phyloP scores from a whole-genome alignment of 1,139 yeast genomes.

The Scheffersomyces illinoinensis region DNA sequence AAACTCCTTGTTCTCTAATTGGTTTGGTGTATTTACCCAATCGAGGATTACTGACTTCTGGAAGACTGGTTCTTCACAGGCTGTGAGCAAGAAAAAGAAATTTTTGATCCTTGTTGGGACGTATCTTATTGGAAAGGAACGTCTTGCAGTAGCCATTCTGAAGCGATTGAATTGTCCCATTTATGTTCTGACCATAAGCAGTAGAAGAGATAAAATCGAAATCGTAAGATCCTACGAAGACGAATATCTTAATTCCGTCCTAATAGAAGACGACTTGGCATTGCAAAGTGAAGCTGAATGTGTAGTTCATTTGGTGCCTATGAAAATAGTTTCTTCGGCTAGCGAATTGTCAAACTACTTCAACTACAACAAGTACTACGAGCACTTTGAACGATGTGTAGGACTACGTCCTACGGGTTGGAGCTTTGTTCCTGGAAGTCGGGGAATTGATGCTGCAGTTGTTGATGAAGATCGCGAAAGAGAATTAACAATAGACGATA shows the following conservation, averaged over 20 bases:
- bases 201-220: slow-evolving; percentile 49
- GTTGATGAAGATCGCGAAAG: slow-evolving; percentile 7
- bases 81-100: slow-evolving; percentile 27
- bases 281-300: slow-evolving; percentile 41
- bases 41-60: slow-evolving; percentile 47
- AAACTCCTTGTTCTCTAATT: slow-evolving; percentile 27
- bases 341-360: slow-evolving; percentile 50
- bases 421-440: slow-evolving; percentile 46
- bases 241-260: slow-evolving; percentile 29
- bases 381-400: slow-evolving; percentile 54
- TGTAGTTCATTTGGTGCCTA: slow-evolving; percentile 70
- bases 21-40: slow-evolving; percentile 42
- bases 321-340: slow-evolving; percentile 45
- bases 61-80: neutral
- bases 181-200: slow-evolving; percentile 48
- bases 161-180: slow-evolving; percentile 50
- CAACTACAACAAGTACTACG: slow-evolving; percentile 46
- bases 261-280: slow-evolving; percentile 35
- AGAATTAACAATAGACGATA: slow-evolving; percentile 5
- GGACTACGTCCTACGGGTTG: slow-evolving; percentile 88
- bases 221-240: slow-evolving; percentile 39
- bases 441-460: slow-evolving; percentile 2
- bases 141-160: slow-evolving; percentile 72
- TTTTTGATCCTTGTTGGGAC: slow-evolving; percentile 80
- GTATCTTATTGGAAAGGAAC: slow-evolving; percentile 89